Evolutionary conservation across 768 basidiomycete species (phyloP).

Genomic region (Naganishia onofrii): DNA sequence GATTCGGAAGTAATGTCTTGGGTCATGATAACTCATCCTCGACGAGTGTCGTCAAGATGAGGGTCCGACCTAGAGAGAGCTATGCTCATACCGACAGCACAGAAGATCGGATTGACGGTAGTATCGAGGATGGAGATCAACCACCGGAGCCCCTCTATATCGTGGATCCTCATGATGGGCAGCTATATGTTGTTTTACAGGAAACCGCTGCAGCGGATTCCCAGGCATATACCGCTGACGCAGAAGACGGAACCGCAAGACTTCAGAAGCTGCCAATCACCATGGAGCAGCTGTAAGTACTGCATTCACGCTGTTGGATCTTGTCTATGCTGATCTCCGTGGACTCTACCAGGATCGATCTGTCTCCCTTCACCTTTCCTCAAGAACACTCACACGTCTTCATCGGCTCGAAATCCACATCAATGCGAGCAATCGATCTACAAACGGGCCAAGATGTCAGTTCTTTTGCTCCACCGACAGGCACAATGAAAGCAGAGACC

Average conservation of each 20-base stretch:
- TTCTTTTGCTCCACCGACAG: conserved; percentile 39
- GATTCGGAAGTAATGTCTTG: conserved; percentile 37
- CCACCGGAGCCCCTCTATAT: conserved; percentile 73
- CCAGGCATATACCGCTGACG: conserved; percentile 34
- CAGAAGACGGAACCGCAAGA: conserved; percentile 53
- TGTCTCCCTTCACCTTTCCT: conserved; percentile 78
- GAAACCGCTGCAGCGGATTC: background rate
- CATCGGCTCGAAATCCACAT: conserved; percentile 86
- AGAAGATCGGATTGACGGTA: conserved; percentile 54
- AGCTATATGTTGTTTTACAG: conserved; percentile 81
- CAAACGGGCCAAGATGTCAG: conserved; percentile 49
- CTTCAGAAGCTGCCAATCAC: conserved; percentile 86
- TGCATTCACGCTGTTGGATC: background rate
- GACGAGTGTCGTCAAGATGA: conserved; percentile 17
- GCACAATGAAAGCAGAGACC: background rate
- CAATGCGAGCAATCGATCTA: conserved; percentile 57
- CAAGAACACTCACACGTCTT: conserved; percentile 69
- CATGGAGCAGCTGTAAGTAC: conserved; percentile 70
- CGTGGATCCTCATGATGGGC: conserved; percentile 90
- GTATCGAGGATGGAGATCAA: conserved; percentile 48
- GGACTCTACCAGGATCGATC: conserved; percentile 61
- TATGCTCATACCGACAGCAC: conserved; percentile 61
- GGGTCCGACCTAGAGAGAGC: conserved; percentile 27
- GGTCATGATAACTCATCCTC: conserved; percentile 26
- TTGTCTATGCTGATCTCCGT: background rate